Evolutionary conservation across 352 stramenopile species (phyloP).

Genomic region (Globisporangium radiosum): DNA sequence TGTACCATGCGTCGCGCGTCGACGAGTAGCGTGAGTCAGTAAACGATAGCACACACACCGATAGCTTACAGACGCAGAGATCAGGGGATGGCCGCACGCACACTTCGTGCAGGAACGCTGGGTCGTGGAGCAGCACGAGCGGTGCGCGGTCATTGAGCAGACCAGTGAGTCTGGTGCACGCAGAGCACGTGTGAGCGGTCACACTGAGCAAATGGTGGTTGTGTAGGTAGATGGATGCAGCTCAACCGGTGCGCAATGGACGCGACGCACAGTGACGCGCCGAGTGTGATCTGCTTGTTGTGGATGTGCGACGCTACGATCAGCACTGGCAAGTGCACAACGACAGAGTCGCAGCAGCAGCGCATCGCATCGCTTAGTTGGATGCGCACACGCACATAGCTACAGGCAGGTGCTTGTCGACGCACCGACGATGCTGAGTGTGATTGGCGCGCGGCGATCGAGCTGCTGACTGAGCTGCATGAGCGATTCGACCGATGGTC

Average conservation of each 20-base stretch:
- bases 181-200: not conserved
- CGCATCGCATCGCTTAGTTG: no score
- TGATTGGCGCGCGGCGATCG: slow-evolving; percentile 10
- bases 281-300: slow-evolving; percentile 9
- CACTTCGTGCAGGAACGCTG: slow-evolving; percentile 12
- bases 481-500: slow-evolving; percentile 9
- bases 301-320: slow-evolving; percentile 10
- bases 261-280: slow-evolving; percentile 5
- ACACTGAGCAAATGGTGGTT: not conserved
- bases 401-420: not conserved
- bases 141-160: slow-evolving; percentile 2
- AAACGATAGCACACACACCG: no score
- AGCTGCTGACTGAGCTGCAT: slow-evolving; percentile 10
- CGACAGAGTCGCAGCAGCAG: not conserved
- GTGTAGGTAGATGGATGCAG: not conserved
- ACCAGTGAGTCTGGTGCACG: not conserved
- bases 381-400: not conserved
- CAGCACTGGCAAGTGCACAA: slow-evolving; percentile 1
- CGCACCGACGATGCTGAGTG: slow-evolving; percentile 9
- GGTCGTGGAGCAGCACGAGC: slow-evolving; percentile 1
- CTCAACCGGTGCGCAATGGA: no score
- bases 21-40: not conserved
- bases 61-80: no score
- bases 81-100: not conserved
- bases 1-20: not conserved